These are phyloP conservation scores for Metroxylon sagu DNA, from an alignment of 176 grass and related monocot genomes.

Conservation along the genomic window DNA sequence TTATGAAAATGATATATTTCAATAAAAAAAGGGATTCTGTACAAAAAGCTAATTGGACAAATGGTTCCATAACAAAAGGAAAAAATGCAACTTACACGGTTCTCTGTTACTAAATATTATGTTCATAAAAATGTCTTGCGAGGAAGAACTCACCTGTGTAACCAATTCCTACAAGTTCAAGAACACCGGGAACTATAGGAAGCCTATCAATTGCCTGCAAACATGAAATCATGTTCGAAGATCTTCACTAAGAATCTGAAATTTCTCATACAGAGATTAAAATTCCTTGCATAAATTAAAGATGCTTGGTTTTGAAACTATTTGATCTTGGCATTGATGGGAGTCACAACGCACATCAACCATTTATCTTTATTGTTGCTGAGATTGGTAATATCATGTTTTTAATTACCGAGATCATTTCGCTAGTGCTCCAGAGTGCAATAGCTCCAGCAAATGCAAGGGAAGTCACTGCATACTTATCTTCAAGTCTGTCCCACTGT, in stretches of 20 bases:
- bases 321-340: no score
- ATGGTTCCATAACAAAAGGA: neutral
- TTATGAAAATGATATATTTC: no score
- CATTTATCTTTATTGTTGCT: neutral
- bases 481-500: slow-evolving; percentile 98
- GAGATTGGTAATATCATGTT: neutral
- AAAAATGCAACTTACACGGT: neutral
- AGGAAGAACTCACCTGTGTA: slow-evolving; percentile 57
- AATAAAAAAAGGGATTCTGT: no score
- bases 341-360: no score
- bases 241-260: neutral
- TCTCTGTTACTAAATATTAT: no score
- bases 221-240: neutral
- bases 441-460: slow-evolving; percentile 51
- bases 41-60: no score
- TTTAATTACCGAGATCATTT: slow-evolving; percentile 49
- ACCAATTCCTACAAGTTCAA: slow-evolving; percentile 88
- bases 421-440: slow-evolving; percentile 65
- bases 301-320: no score
- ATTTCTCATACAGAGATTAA: no score
- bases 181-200: slow-evolving; percentile 61
- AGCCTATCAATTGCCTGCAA: slow-evolving; percentile 71
- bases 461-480: slow-evolving; percentile 81
- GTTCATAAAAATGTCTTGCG: neutral
- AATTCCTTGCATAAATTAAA: no score